phyloP scores from a whole-genome alignment of 2,329 filamentous ascomycete species.

The Pestalotiopsis sp. region DNA sequence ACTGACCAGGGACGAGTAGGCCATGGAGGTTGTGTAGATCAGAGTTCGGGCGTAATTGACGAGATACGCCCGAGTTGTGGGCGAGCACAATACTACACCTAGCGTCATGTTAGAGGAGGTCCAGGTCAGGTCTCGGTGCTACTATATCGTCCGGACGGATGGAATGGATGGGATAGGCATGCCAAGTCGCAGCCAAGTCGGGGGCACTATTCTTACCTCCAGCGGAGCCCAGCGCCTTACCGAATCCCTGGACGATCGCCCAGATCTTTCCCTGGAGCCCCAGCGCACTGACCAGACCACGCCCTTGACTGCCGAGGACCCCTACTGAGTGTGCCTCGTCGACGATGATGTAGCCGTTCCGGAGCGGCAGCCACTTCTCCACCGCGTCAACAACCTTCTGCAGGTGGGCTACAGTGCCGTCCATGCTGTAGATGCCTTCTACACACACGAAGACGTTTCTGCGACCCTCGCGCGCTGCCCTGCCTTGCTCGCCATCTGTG shows the following conservation, averaged over 20 bases:
- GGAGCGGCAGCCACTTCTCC: constrained; percentile 53
- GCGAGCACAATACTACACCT: constrained; percentile 66
- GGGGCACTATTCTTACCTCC: constrained; percentile 56
- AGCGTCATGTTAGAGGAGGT: constrained; percentile 19
- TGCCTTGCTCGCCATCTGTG: constrained; percentile 3
- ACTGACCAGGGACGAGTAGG: constrained; percentile 50
- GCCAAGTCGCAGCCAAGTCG: not conserved
- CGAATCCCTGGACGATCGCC: constrained; percentile 65
- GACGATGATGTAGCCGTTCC: constrained; percentile 65
- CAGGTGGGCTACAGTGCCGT: constrained; percentile 72
- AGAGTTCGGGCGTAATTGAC: constrained; percentile 76
- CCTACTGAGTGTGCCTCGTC: constrained; percentile 72
- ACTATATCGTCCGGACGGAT: not conserved
- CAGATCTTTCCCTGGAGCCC: constrained; percentile 58
- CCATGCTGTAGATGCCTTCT: constrained; percentile 81
- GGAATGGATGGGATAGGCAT: not conserved
- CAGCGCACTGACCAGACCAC: constrained; percentile 59
- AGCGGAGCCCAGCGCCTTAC: constrained; percentile 67
- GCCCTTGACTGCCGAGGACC: constrained; percentile 55
- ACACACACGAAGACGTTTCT: constrained; percentile 67
- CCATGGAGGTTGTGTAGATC: constrained; percentile 74
- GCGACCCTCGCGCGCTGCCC: constrained; percentile 16
- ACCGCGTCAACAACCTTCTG: constrained; percentile 59
- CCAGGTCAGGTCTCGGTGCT: constrained; percentile 12
- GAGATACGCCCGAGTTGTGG: constrained; percentile 61